Percentiles rank a stretch among this genome's conserved stretches.
Conservation (phyloP, 495 filamentous ascomycete species). For the Geopyxis carbonaria region DNA sequence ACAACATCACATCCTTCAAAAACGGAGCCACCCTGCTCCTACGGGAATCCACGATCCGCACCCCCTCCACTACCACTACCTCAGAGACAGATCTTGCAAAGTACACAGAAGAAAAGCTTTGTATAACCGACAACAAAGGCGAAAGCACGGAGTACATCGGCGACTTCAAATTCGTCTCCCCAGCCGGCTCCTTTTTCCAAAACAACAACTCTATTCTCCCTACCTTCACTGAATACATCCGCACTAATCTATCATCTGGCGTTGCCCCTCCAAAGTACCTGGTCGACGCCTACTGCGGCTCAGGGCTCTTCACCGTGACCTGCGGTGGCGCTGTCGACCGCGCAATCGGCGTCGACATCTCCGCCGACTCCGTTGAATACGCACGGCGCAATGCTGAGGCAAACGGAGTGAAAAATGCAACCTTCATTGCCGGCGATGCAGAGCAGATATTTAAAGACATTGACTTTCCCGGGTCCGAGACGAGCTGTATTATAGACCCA, state of each 20-base stretch:
- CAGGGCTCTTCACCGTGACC: slow-evolving; percentile 89
- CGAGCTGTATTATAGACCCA: slow-evolving; percentile 80
- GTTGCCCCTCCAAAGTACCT: slow-evolving; percentile 46
- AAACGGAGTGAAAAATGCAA: slow-evolving; percentile 47
- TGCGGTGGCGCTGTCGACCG: slow-evolving; percentile 63
- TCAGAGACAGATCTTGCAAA: slow-evolving; percentile 13
- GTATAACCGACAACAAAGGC: slow-evolving; percentile 68
- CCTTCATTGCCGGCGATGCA: slow-evolving; percentile 79
- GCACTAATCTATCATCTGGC: slow-evolving; percentile 49
- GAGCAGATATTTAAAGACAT: slow-evolving; percentile 58
- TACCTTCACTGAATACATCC: slow-evolving; percentile 76
- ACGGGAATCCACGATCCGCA: slow-evolving; percentile 64
- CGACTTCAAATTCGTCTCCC: slow-evolving; percentile 69
- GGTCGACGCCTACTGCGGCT: slow-evolving; percentile 94
- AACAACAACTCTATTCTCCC: slow-evolving; percentile 99
- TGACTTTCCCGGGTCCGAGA: slow-evolving; percentile 55
- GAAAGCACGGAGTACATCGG: slow-evolving; percentile 73
- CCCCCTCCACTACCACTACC: slow-evolving; percentile 31
- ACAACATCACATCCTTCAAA: slow-evolving; percentile 53
- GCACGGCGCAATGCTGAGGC: slow-evolving; percentile 58
- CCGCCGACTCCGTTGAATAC: slow-evolving; percentile 51
- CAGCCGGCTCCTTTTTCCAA: slow-evolving; percentile 89
- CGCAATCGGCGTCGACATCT: slow-evolving; percentile 54
- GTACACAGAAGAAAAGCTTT: slow-evolving; percentile 62
- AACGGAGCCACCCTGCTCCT: slow-evolving; percentile 76